Conservation (phyloP, 306 rosid species). For the Prunus mongolica region DNA sequence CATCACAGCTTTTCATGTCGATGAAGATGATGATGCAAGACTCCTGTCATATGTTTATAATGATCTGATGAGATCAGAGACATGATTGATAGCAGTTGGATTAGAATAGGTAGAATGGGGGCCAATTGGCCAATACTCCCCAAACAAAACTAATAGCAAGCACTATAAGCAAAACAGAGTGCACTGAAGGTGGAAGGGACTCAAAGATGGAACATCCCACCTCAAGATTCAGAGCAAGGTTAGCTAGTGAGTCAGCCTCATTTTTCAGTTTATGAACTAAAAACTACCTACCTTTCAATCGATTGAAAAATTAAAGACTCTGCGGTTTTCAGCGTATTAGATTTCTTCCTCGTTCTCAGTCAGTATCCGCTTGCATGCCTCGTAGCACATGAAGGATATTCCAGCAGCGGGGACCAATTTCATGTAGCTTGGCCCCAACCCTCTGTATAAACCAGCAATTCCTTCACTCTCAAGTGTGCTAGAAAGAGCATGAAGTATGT, state of each 20-base stretch:
- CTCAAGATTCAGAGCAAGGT: too few species aligned
- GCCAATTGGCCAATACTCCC: too few species aligned
- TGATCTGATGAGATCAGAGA: too few species aligned
- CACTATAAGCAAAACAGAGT: too few species aligned
- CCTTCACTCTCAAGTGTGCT: conserved; percentile 67
- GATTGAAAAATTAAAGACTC: background rate
- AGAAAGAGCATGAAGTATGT: conserved; percentile 61
- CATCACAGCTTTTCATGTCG: too few species aligned
- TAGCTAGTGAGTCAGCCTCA: background rate
- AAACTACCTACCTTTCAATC: background rate
- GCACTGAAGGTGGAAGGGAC: too few species aligned
- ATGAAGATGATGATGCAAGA: too few species aligned
- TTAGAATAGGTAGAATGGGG: too few species aligned
- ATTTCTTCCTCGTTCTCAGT: conserved; percentile 28
- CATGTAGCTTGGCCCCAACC: conserved; percentile 70
- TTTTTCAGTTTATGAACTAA: conserved; percentile 3
- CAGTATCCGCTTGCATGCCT: conserved; percentile 66
- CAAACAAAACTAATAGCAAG: too few species aligned
- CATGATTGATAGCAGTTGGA: too few species aligned
- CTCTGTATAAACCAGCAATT: conserved; percentile 47
- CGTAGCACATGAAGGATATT: conserved; percentile 75
- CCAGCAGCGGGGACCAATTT: conserved; percentile 79
- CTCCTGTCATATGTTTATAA: too few species aligned
- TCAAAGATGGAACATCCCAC: too few species aligned
- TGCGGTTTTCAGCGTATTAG: background rate